These are phyloP conservation scores for Floccularia luteovirens DNA, from an alignment of 768 basidiomycete genomes.

Conservation along the genomic window DNA sequence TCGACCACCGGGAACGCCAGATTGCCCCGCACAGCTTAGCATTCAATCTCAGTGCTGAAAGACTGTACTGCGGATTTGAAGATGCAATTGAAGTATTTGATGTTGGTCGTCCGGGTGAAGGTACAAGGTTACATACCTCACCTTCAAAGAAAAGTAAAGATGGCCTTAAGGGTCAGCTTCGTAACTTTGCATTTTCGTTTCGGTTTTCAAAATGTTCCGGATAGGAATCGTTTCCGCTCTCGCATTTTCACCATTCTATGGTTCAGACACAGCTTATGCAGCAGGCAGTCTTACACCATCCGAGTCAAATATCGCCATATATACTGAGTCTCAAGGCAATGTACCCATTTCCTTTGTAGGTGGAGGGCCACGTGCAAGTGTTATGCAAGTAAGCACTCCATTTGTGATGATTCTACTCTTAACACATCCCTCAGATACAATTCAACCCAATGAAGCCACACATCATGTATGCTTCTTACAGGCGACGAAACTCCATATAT, in stretches of 20 bases:
- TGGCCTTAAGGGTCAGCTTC: constrained; percentile 73
- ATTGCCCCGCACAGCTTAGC: constrained; percentile 80
- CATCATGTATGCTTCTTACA: constrained; percentile 72
- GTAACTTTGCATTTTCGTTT: constrained; percentile 1
- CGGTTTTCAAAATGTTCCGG: background rate
- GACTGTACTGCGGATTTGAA: constrained; percentile 84
- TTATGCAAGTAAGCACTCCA: constrained; percentile 40
- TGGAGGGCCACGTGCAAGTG: constrained; percentile 40
- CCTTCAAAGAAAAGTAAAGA: constrained; percentile 73
- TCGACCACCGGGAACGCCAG: constrained; percentile 90
- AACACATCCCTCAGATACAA: constrained; percentile 37
- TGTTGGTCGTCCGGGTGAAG: constrained; percentile 63
- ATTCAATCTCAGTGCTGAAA: constrained; percentile 64
- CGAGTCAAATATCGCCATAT: constrained; percentile 55
- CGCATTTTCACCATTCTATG: constrained; percentile 61
- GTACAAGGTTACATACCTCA: constrained; percentile 60
- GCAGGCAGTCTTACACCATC: constrained; percentile 66
- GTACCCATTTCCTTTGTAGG: constrained; percentile 57
- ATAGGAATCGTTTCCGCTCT: constrained; percentile 83
- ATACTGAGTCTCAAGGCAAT: constrained; percentile 49
- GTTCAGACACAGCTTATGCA: constrained; percentile 58
- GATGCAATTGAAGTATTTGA: constrained; percentile 85
- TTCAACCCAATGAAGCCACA: constrained; percentile 74
- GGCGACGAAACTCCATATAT: constrained; percentile 55
- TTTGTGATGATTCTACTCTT: background rate